Base-by-base conservation (phyloP, 306 rosid species). In the Trifolium pratense region DNA sequence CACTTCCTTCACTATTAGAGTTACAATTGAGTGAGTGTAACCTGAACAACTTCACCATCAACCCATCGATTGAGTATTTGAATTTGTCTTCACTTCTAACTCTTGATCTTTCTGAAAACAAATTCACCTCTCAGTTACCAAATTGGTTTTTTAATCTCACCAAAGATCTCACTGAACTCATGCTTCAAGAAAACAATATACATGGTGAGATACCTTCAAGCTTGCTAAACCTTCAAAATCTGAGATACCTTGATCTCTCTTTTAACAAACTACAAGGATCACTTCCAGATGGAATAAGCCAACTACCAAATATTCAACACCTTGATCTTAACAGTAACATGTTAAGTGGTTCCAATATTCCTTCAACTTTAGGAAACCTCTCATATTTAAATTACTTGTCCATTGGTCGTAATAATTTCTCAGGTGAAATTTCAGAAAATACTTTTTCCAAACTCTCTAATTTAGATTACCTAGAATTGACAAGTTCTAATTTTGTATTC, bases 21-120 rank as follows among this genome's bases (percentile, higher is more conserved):
- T 69, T 69, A 18, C 7, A 4, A 6, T 2, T 51, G 32, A 3
- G 18, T 0, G 0, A 0, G 2, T 68, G 74, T 17, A 6, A 11
- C 1, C 36, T 65, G 20, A 65, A 5, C 43, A 39, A 11, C 56
- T 2, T 59, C 40, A 62, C 16, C 1, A 15, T 11, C 3, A 23
- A 9, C 21, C 25, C 72, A 37, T 51, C 43, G 21, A 5, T 51
- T 6, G 0, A 36, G 45, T 9, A 63, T 52, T 8, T 51, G 32
- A 75, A 75, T 52, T 53, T 37, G 0, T 36, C 66, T 37, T 65
- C 79, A 52, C 66, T 64, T 21, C 7, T 3, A 37, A 39, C n/a
- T 52, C 72, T 75, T 36, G 45, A 52, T 52, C 73, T 75, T 52
- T n/a, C 46, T 6, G 0, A 0, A 0, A 64, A 52, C 4, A 1